Conservation (phyloP, 306 rosid species). For the Erythrophleum fordii region DNA sequence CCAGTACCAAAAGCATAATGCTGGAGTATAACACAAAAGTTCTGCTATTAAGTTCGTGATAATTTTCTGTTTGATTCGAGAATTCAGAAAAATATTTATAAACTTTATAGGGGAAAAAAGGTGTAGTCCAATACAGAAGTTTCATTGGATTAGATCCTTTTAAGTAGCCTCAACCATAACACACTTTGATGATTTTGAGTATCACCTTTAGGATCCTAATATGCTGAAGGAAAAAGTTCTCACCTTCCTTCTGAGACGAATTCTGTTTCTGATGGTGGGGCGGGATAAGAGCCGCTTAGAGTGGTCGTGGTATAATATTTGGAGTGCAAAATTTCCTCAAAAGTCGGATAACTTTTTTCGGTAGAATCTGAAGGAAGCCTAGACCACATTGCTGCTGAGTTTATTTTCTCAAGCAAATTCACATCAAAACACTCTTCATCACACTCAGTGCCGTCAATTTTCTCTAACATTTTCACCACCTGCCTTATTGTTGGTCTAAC, state of each 20-base stretch:
- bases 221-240: neutral
- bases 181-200: neutral
- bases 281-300: conserved; percentile 39
- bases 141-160: neutral
- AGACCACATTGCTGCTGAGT: conserved; percentile 55
- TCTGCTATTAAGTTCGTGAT: neutral
- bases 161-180: neutral
- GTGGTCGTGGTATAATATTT: conserved; percentile 48
- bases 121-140: neutral
- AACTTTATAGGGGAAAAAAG: neutral
- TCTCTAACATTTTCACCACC: conserved; percentile 62
- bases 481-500: conserved; percentile 73
- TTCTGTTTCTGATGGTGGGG: conserved; percentile 31
- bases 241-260: conserved; percentile 52
- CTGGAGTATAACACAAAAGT: neutral
- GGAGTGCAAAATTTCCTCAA: conserved; percentile 55
- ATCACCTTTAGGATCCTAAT: neutral
- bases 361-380: conserved; percentile 29
- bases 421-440: conserved; percentile 43
- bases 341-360: conserved; percentile 50
- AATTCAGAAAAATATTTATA: neutral
- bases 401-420: conserved; percentile 49
- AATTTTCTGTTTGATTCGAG: neutral
- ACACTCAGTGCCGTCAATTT: conserved; percentile 36
- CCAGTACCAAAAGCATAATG: neutral